Evolutionary conservation across 2,329 filamentous ascomycete species (phyloP).

Genomic region (Zymoseptoria passerinii): DNA sequence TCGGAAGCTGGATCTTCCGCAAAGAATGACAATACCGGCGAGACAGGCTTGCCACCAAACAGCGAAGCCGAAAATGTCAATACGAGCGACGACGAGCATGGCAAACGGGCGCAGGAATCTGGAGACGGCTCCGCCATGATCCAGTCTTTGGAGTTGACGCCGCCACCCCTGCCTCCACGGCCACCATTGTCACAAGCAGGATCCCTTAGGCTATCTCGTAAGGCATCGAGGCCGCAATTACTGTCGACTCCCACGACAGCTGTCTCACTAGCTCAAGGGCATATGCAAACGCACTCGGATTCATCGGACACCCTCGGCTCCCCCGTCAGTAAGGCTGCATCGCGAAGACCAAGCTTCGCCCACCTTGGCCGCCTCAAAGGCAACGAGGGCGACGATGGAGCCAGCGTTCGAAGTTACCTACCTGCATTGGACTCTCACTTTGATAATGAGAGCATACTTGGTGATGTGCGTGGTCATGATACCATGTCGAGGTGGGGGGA

Average conservation of each 20-base stretch:
- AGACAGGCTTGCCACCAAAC: not conserved
- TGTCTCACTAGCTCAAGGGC: slow-evolving; percentile 70
- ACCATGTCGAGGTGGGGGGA: slow-evolving; percentile 61
- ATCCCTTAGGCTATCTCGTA: slow-evolving; percentile 28
- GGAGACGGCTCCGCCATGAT: not conserved
- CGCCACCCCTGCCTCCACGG: slow-evolving; percentile 32
- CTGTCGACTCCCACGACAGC: slow-evolving; percentile 71
- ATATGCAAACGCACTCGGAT: slow-evolving; percentile 65
- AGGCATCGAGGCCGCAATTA: slow-evolving; percentile 33
- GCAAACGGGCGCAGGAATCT: not conserved
- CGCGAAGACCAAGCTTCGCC: slow-evolving; percentile 33
- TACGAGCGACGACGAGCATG: not conserved
- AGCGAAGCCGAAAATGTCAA: not conserved
- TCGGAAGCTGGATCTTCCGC: slow-evolving; percentile 2
- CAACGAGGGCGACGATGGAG: slow-evolving; percentile 52
- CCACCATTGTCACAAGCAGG: slow-evolving; percentile 19
- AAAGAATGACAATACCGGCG: not conserved
- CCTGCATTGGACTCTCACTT: slow-evolving; percentile 55
- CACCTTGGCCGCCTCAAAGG: slow-evolving; percentile 37
- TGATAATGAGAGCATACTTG: slow-evolving; percentile 75
- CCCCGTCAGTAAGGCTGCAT: slow-evolving; percentile 27
- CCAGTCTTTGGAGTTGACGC: slow-evolving; percentile 27
- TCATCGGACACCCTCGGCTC: slow-evolving; percentile 15
- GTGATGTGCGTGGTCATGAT: slow-evolving; percentile 56
- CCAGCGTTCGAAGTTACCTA: slow-evolving; percentile 59